Conservation (phyloP, 495 filamentous ascomycete species). For the Diplogelasinospora grovesii region DNA sequence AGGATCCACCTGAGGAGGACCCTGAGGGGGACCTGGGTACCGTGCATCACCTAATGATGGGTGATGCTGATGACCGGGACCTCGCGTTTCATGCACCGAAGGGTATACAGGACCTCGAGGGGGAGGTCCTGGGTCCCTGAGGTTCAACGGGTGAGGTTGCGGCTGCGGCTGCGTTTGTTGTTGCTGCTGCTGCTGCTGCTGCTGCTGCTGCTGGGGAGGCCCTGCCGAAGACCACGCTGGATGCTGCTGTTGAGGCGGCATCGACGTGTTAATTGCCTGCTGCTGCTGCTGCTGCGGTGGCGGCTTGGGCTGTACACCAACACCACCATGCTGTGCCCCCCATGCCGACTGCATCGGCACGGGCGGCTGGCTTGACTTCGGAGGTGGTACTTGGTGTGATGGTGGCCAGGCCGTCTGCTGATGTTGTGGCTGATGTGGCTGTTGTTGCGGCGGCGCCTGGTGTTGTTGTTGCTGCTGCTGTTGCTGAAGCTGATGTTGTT, state of each 20-base stretch:
- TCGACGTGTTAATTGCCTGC: slow-evolving; percentile 29
- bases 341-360: slow-evolving; percentile 34
- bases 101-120: slow-evolving; percentile 29
- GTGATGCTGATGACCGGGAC: slow-evolving; percentile 24
- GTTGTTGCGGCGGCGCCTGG: slow-evolving; percentile 6
- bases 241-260: slow-evolving; percentile 29
- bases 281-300: no score
- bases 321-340: slow-evolving; percentile 35
- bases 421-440: slow-evolving; percentile 19
- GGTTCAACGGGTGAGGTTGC: slow-evolving; percentile 26
- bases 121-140: slow-evolving; percentile 34
- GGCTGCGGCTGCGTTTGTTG: slow-evolving; percentile 8
- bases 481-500: slow-evolving; percentile 16
- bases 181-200: slow-evolving; percentile 13
- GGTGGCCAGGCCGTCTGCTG: slow-evolving; percentile 25
- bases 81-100: slow-evolving; percentile 18
- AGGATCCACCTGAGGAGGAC: no score
- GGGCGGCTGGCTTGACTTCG: slow-evolving; percentile 32
- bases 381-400: slow-evolving; percentile 31
- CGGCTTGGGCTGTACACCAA: slow-evolving; percentile 29
- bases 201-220: slow-evolving; percentile 17
- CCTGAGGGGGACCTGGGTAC: slow-evolving; percentile 12
- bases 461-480: slow-evolving; percentile 14
- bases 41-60: slow-evolving; percentile 17
- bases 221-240: slow-evolving; percentile 6